Evolutionary conservation across 345 rosid genomes (phyloP).

Genomic region (Barbarea vulgaris): DNA sequence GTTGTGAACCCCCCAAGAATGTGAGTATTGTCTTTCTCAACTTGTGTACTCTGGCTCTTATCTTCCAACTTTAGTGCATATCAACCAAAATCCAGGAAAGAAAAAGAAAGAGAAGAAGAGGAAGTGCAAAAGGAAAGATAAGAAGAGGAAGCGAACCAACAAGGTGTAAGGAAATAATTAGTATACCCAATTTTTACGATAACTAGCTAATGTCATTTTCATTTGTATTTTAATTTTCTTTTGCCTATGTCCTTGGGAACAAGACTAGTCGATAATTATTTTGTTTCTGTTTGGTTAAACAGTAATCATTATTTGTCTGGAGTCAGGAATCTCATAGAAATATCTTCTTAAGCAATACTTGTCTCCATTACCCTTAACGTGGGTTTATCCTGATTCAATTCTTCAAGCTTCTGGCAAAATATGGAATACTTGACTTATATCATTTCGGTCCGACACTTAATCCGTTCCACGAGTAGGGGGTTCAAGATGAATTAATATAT

Average conservation of each 20-base stretch:
- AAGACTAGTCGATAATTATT: not conserved
- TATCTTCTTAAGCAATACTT: constrained; percentile 78
- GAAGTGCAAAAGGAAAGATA: too few relatives aligned
- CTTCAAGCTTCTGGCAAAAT: constrained; percentile 48
- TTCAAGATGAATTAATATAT: not conserved
- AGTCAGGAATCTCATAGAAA: constrained; percentile 85
- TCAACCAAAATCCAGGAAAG: not conserved
- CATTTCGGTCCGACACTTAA: not conserved
- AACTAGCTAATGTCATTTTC: not conserved
- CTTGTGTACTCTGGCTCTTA: not conserved
- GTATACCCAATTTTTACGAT: too few relatives aligned
- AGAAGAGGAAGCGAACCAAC: too few relatives aligned
- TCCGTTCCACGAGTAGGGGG: not conserved
- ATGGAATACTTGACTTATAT: constrained; percentile 43
- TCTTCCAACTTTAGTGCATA: not conserved
- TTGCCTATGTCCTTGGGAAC: not conserved
- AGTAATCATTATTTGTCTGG: constrained; percentile 58
- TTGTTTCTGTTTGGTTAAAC: not conserved
- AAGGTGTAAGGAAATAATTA: too few relatives aligned
- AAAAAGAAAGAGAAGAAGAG: too few relatives aligned
- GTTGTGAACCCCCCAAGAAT: too few relatives aligned
- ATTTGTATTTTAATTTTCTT: not conserved
- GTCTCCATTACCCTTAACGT: constrained; percentile 88
- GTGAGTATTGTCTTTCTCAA: not conserved
- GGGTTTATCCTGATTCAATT: constrained; percentile 43